phyloP scores from a whole-genome alignment of 805 yeast genomes.

The Candida hispaniensis region DNA sequence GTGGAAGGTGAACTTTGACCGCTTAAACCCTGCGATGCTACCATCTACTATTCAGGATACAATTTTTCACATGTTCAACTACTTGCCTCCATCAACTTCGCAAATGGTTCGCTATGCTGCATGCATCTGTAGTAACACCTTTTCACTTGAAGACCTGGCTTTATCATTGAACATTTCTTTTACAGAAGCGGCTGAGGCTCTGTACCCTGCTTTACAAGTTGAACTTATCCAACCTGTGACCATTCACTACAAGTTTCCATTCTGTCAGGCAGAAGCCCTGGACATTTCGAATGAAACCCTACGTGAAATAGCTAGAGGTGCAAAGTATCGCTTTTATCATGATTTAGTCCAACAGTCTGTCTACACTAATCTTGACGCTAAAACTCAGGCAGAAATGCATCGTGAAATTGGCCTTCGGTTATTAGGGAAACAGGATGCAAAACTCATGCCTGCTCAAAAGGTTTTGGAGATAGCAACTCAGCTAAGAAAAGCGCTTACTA shows the following conservation, averaged over 20 bases:
- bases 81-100: conserved; percentile 24
- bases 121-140: conserved; percentile 33
- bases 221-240: conserved; percentile 33
- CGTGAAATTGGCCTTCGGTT: conserved; percentile 36
- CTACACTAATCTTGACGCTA: conserved; percentile 24
- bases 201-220: conserved; percentile 30
- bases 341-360: conserved; percentile 32
- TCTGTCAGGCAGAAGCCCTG: conserved; percentile 30
- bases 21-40: conserved; percentile 9
- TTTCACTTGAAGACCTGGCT: conserved; percentile 32
- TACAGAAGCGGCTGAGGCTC: conserved; percentile 27
- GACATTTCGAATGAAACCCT: conserved; percentile 29
- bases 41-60: conserved; percentile 19
- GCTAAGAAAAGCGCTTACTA: conserved; percentile 30
- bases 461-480: conserved; percentile 35
- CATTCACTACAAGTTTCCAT: conserved; percentile 39
- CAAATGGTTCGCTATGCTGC: conserved; percentile 34
- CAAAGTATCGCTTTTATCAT: conserved; percentile 35
- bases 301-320: conserved; percentile 28
- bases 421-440: conserved; percentile 22
- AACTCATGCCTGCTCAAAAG: conserved; percentile 22
- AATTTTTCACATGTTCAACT: conserved; percentile 20
- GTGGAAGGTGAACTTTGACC: conserved; percentile 23
- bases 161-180: conserved; percentile 32
- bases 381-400: conserved; percentile 30